Conservation (phyloP, 306 rosid species). For the Sicyos edulis region DNA sequence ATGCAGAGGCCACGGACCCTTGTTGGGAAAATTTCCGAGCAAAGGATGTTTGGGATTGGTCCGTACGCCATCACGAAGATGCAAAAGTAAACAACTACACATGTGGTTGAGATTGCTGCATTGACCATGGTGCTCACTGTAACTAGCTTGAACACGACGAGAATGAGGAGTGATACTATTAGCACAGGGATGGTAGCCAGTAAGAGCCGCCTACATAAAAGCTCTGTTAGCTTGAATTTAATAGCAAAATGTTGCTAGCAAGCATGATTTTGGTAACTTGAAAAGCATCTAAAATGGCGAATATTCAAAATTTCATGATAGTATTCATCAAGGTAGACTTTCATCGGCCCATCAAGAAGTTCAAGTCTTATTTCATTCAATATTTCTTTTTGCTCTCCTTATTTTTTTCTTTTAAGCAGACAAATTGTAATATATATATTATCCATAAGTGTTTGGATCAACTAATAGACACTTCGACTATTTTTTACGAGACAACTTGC, state of each 20-base stretch:
- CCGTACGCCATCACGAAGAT: slow-evolving; percentile 64
- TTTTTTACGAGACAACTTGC: no score
- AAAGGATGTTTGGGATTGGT: slow-evolving; percentile 70
- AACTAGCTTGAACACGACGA: slow-evolving; percentile 40
- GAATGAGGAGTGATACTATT: slow-evolving; percentile 43
- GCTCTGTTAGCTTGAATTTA: slow-evolving; percentile 2
- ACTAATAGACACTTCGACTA: no score
- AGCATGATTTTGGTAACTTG: background rate
- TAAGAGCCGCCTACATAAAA: slow-evolving; percentile 48
- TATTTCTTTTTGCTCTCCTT: background rate
- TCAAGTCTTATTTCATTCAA: background rate
- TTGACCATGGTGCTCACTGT: slow-evolving; percentile 36
- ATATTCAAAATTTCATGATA: background rate
- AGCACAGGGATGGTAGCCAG: slow-evolving; percentile 66
- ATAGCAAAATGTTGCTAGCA: slow-evolving; percentile 1
- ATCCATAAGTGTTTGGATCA: no score
- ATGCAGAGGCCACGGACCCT: slow-evolving; percentile 80
- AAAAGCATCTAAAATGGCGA: background rate
- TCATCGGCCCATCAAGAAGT: background rate
- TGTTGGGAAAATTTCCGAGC: slow-evolving; percentile 73
- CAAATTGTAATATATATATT: no score
- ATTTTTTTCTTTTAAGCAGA: background rate
- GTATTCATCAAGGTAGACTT: background rate
- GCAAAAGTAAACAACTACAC: slow-evolving; percentile 62
- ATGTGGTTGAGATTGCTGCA: slow-evolving; percentile 54